A percentile compares a stretch with the other conserved stretches of the same genome.
phyloP scores from a whole-genome alignment of 2,329 filamentous ascomycete species.

The Geosmithia morbida region DNA sequence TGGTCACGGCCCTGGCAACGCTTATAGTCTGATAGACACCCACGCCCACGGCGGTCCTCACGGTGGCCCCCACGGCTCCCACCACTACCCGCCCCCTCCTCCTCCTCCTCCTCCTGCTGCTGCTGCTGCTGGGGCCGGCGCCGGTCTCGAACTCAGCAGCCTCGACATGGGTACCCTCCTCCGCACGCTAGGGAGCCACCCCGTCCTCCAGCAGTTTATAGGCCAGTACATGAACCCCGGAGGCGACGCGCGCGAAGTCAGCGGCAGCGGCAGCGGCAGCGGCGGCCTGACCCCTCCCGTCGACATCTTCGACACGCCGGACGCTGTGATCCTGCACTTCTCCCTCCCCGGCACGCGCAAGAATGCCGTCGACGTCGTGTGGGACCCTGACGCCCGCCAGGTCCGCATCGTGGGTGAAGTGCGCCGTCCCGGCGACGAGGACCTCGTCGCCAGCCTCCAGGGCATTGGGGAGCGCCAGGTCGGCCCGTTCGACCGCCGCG shows the following conservation, averaged over 20 bases:
- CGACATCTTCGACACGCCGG: slow-evolving; percentile 59
- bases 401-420: slow-evolving; percentile 60
- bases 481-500: slow-evolving; percentile 58
- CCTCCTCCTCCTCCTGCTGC: neutral
- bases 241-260: slow-evolving; percentile 3
- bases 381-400: slow-evolving; percentile 52
- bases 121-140: neutral
- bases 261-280: slow-evolving; percentile 2
- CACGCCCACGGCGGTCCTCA: slow-evolving; percentile 6
- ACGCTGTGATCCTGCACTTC: slow-evolving; percentile 55
- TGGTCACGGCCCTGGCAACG: too few species aligned
- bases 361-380: slow-evolving; percentile 63
- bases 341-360: slow-evolving; percentile 69
- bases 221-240: slow-evolving; percentile 11
- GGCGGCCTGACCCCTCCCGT: slow-evolving; percentile 46
- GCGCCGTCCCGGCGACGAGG: slow-evolving; percentile 57
- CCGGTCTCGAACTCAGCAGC: neutral
- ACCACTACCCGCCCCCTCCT: neutral
- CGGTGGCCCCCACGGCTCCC: slow-evolving; percentile 11
- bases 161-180: slow-evolving; percentile 25
- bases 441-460: slow-evolving; percentile 46
- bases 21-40: too few species aligned
- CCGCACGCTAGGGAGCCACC: slow-evolving; percentile 23
- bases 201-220: slow-evolving; percentile 24
- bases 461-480: slow-evolving; percentile 53